These are phyloP conservation scores for Daldinia grandis DNA, from an alignment of 495 filamentous ascomycete genomes.

Conservation along the genomic window DNA sequence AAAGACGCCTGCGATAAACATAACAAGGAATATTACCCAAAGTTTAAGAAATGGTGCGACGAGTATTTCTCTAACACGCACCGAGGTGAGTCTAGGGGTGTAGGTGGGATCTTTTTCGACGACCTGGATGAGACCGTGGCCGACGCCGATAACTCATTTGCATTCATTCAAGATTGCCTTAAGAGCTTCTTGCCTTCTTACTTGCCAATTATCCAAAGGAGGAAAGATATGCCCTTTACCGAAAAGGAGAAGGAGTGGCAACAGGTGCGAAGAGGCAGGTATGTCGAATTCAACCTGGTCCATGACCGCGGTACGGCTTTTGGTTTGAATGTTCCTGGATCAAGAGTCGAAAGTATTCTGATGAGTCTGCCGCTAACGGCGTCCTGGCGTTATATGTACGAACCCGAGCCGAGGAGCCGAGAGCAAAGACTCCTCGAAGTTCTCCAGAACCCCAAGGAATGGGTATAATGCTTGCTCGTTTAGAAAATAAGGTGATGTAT, in stretches of 20 bases:
- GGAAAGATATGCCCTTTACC: constrained; percentile 92
- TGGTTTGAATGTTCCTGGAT: constrained; percentile 89
- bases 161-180: constrained; percentile 86
- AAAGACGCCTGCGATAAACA: constrained; percentile 95
- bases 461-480: constrained; percentile 67
- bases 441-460: constrained; percentile 84
- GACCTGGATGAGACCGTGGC: constrained; percentile 83
- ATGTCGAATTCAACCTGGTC: constrained; percentile 98
- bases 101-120: constrained; percentile 99
- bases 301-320: constrained; percentile 97
- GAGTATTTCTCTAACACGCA: constrained; percentile 96
- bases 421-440: constrained; percentile 83
- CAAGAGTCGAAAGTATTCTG: constrained; percentile 92
- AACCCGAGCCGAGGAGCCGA: constrained; percentile 73
- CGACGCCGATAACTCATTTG: constrained; percentile 88
- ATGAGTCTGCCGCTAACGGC: constrained; percentile 97
- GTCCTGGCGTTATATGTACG: constrained; percentile 95
- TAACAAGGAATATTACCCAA: constrained; percentile 89
- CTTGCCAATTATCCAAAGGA: constrained; percentile 81
- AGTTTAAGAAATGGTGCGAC: constrained; percentile 98
- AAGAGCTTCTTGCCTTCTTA: constrained; percentile 91
- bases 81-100: constrained; percentile 84
- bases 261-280: constrained; percentile 88
- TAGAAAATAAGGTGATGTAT: constrained; percentile 1
- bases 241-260: constrained; percentile 93